phyloP scores from a whole-genome alignment of 257 asterid species.

The Thymus mandschuricus region DNA sequence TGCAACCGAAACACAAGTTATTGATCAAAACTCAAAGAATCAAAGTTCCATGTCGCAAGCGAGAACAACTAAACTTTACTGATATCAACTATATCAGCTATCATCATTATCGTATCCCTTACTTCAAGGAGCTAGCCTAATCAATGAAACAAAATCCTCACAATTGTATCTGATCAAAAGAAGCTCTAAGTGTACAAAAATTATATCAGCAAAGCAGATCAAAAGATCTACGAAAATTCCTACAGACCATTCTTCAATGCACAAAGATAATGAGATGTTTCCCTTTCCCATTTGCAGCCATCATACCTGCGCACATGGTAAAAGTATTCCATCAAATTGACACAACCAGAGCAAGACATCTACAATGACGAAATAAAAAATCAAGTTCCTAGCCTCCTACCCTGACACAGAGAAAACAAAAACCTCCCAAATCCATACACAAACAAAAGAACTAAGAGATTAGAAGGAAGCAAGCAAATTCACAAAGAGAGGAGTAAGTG shows the following conservation, averaged over 20 bases:
- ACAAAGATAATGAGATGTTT: slow-evolving; percentile 49
- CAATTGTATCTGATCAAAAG: slow-evolving; percentile 20
- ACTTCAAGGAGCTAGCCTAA: slow-evolving; percentile 17
- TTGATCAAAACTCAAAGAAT: slow-evolving; percentile 15
- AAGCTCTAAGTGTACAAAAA: neutral
- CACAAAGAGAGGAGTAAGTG: neutral
- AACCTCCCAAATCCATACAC: neutral
- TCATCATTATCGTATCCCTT: slow-evolving; percentile 24
- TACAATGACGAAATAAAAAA: slow-evolving; percentile 18
- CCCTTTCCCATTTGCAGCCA: slow-evolving; percentile 50
- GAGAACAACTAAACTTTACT: slow-evolving; percentile 13
- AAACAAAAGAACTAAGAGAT: neutral
- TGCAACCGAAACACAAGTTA: neutral
- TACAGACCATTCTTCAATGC: slow-evolving; percentile 45
- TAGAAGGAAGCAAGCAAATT: slow-evolving; percentile 3
- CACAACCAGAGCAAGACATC: slow-evolving; percentile 38
- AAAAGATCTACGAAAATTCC: slow-evolving; percentile 29
- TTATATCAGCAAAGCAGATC: slow-evolving; percentile 25
- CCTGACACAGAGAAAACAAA: neutral
- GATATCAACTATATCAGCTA: slow-evolving; percentile 7
- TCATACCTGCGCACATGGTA: slow-evolving; percentile 47
- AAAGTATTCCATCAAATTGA: slow-evolving; percentile 49
- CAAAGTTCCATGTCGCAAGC: slow-evolving; percentile 19
- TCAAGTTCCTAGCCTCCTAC: neutral
- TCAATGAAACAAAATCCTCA: slow-evolving; percentile 15